Percentiles rank a stretch among this genome's conserved stretches.
These are phyloP conservation scores for Nitzschia sp. DNA, from an alignment of 108 stramenopile genomes.

Conservation along the genomic window DNA sequence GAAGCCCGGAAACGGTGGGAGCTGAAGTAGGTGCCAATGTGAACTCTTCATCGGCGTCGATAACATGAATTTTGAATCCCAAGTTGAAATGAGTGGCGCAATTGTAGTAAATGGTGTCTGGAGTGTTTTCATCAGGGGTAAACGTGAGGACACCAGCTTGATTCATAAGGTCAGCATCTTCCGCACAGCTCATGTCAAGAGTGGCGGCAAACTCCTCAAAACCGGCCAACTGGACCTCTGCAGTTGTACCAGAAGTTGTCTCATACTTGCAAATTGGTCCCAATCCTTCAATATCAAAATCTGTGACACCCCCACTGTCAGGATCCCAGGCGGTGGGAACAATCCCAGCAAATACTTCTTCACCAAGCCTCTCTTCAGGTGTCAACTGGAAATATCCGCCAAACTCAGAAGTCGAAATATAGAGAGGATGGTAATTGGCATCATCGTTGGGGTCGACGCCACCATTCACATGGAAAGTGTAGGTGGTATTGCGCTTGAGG, in stretches of 20 bases:
- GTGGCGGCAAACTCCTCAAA: conserved; percentile 17
- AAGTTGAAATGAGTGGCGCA: conserved; percentile 31
- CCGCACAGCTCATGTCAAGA: conserved; percentile 16
- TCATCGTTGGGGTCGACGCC: neutral
- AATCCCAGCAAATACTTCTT: conserved; percentile 19
- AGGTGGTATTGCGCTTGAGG: conserved; percentile 22
- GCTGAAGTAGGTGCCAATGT: neutral
- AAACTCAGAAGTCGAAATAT: conserved; percentile 3
- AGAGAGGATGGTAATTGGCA: conserved; percentile 22
- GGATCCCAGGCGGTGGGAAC: conserved; percentile 6
- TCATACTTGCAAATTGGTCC: conserved; percentile 22
- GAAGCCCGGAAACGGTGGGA: neutral
- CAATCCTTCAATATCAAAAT: conserved; percentile 8
- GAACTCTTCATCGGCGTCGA: conserved; percentile 8
- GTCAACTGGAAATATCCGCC: conserved; percentile 23
- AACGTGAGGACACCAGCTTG: conserved; percentile 16
- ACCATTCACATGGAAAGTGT: conserved; percentile 31
- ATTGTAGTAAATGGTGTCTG: conserved; percentile 28
- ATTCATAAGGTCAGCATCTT: neutral
- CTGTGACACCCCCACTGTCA: neutral
- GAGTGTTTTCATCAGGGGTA: conserved; percentile 26
- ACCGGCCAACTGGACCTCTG: neutral
- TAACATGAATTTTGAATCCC: conserved; percentile 25
- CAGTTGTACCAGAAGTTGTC: neutral
- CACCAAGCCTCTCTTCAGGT: conserved; percentile 4